Evolutionary conservation across 1,284 basidiomycete species (phyloP), one percentile per base, ranked within the genome.

Genomic region (Apiotrichum montevideense): DNA sequence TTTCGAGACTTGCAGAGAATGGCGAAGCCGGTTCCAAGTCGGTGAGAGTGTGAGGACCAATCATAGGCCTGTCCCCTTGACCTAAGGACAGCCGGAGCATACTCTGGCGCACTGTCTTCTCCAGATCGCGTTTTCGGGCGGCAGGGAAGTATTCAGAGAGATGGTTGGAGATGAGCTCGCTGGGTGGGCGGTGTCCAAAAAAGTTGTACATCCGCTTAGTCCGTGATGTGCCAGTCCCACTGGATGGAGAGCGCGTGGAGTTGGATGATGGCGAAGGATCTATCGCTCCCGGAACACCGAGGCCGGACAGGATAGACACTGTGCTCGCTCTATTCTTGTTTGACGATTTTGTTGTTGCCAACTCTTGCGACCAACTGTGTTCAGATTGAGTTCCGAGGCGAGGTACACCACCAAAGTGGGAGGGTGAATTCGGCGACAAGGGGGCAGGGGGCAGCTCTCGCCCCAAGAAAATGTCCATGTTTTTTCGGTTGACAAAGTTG

Each of bases 151-250:
- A 99, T 58, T 97, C 94, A 21, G 88, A 86, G 45, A 98, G 76
- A 72, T 98, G 93, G n/a, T 83, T 95, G 35, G 93, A 91, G 77
- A 98, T 98, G 64, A 98, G 84, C 74, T 98, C 95, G 71, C 87
- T 91, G 0, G 96, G 93, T 1, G 96, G 96, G 46, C 96, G 87
- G 70, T 98, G 95, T 9, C 95, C 96, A 67, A 97, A 95, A 81
- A 98, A 99, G 80, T 94, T 95, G 76, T 92, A 90, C 60, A 97
- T 79, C 73, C 82, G 83, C 62, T 72, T 74, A 33, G 72, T 66
- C 14, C 66, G 66, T 33, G 61, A 67, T 1, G 67, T 63, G 40
- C 73, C 66, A 63, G 72, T 75, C 3, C 68, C 72, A 11, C 69
- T 68, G 1, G 75, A 74, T 1, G 75, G 72, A 10, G 74, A 71